Evolutionary conservation across 805 yeast genomes (phyloP), one percentile per base, ranked within the genome.

Genomic region (Monosporozyma solicola): DNA sequence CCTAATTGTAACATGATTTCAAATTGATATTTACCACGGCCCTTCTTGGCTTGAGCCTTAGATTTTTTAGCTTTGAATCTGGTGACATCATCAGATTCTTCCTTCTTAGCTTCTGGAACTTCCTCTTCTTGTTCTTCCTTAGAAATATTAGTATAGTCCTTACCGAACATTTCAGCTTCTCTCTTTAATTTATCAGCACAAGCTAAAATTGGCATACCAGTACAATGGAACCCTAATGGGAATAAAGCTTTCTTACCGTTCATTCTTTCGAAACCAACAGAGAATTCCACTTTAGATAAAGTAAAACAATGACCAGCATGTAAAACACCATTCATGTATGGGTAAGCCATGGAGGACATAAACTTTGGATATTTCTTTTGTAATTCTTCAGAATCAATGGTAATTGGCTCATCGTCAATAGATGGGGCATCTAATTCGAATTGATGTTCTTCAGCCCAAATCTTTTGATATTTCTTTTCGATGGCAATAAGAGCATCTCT

Each of bases 291-390:
- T 74, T 94, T 94, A 51, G 97, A 88, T 58, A 92, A 76, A 39
- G 98, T 94, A 76, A 92, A 94, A 61, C 90, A 82, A 71, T 94
- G 99, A 55, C 99, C 99, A 49, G 96, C 97, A 62, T 94, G 99
- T 59, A 94, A 77, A 50, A 87, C 94, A 76, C 99, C 99, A 72
- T 94, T 94, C 97, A 92, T 92, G 73, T 94, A 94, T 46, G 99
- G 99, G 67, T 89, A 94, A 10, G 99, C 98, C 97, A 94, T 91
- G 49, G 96, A 84, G 25, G 88, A 79, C 76, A 89, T 85, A 73
- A 78, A 86, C 71, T 94, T 94, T 53, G 98, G 98, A 69, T 85
- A 77, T 63, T 82, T 78, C 55, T 75, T 78, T 62, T 87, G 89
- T 57, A 94, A 76, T 65, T 85, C 88, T 49, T 85, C 96, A 37